These are phyloP conservation scores for Rhizomucor miehei DNA, from an alignment of 371 early-diverging fungal genomes.

Conservation along the genomic window DNA sequence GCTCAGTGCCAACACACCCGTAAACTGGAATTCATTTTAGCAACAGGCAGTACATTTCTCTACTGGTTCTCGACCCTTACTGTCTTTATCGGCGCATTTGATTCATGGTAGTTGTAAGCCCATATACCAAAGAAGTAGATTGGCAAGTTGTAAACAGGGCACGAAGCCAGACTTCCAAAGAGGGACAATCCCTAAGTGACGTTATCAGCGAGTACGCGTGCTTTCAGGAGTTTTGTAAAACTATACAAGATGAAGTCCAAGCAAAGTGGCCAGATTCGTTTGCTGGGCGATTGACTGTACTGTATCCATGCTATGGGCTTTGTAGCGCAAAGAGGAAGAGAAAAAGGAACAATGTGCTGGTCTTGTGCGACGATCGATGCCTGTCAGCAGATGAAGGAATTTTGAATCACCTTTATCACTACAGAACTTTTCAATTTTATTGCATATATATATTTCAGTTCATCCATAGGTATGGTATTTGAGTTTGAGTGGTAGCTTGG, in stretches of 20 bases:
- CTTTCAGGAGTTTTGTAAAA: neutral
- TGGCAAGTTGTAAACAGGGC: slow-evolving; percentile 47
- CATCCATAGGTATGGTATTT: neutral
- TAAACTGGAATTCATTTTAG: slow-evolving; percentile 25
- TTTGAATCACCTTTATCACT: no score
- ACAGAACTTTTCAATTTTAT: no score
- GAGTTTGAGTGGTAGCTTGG: neutral
- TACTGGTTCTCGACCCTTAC: slow-evolving; percentile 15
- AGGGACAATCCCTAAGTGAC: slow-evolving; percentile 34
- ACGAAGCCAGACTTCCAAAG: slow-evolving; percentile 37
- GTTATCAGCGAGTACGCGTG: neutral
- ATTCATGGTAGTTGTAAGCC: slow-evolving; percentile 49
- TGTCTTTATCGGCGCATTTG: slow-evolving; percentile 46
- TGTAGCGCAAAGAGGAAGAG: no score
- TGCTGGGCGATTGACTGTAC: slow-evolving; percentile 38
- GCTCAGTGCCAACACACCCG: slow-evolving; percentile 36
- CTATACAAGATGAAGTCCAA: slow-evolving; percentile 44
- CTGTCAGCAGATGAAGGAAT: no score
- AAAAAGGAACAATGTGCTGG: no score
- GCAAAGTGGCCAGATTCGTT: slow-evolving; percentile 40
- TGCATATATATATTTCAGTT: neutral
- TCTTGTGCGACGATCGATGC: no score
- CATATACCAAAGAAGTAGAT: slow-evolving; percentile 52
- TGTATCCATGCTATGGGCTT: slow-evolving; percentile 25
- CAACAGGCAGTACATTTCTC: neutral